Evolutionary conservation across 495 filamentous ascomycete species (phyloP).

Genomic region (Hypomontagnella monticulosa): DNA sequence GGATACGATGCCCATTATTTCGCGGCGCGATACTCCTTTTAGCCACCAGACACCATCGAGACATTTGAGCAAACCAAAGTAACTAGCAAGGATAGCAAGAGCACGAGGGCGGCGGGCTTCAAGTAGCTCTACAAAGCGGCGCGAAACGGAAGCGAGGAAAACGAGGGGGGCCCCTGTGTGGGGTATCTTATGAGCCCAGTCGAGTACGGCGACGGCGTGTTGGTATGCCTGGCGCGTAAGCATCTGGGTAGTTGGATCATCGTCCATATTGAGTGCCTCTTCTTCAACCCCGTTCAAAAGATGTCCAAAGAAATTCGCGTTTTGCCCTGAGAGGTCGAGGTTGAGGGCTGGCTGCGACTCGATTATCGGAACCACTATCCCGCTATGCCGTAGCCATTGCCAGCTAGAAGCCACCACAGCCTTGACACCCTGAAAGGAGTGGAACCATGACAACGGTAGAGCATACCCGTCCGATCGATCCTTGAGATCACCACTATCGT

Average conservation of each 20-base stretch:
- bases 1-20: slow-evolving; percentile 63
- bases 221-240: slow-evolving; percentile 62
- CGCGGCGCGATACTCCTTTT: slow-evolving; percentile 63
- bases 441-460: slow-evolving; percentile 65
- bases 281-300: slow-evolving; percentile 61
- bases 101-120: slow-evolving; percentile 61
- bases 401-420: slow-evolving; percentile 60
- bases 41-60: slow-evolving; percentile 66
- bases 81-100: slow-evolving; percentile 64
- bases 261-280: slow-evolving; percentile 51
- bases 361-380: slow-evolving; percentile 62
- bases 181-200: slow-evolving; percentile 66
- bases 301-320: slow-evolving; percentile 61
- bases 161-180: slow-evolving; percentile 62
- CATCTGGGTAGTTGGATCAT: slow-evolving; percentile 13
- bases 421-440: slow-evolving; percentile 68
- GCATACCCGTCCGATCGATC: slow-evolving; percentile 49
- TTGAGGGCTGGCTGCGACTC: slow-evolving; percentile 63
- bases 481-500: slow-evolving; percentile 47
- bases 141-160: slow-evolving; percentile 67
- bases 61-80: slow-evolving; percentile 64
- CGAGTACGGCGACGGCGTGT: slow-evolving; percentile 64
- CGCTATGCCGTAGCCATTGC: slow-evolving; percentile 62
- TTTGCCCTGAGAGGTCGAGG: slow-evolving; percentile 54
- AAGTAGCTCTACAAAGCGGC: slow-evolving; percentile 64